These are phyloP conservation scores for Pythium volutum DNA, from an alignment of 352 stramenopile genomes.

Conservation along the genomic window DNA sequence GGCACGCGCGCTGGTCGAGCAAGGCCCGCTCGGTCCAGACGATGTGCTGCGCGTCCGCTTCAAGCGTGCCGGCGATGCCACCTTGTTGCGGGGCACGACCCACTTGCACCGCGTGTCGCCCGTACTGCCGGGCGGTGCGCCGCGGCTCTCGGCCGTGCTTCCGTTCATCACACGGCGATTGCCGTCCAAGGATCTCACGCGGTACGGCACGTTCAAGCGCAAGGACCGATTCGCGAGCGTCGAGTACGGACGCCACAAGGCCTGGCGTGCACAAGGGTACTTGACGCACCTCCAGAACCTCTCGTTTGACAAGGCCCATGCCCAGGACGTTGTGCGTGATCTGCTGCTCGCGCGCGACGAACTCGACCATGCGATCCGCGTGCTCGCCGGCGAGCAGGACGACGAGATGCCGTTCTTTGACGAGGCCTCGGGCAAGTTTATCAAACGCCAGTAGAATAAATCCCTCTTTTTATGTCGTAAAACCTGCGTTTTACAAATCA, in stretches of 20 bases:
- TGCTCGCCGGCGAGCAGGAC: conserved; percentile 20
- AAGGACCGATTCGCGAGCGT: conserved; percentile 25
- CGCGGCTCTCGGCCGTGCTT: conserved; percentile 24
- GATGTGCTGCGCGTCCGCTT: conserved; percentile 23
- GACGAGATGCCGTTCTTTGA: conserved; percentile 31
- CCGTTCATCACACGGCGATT: conserved; percentile 23
- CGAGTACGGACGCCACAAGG: conserved; percentile 28
- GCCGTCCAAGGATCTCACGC: conserved; percentile 24
- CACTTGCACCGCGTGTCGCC: conserved; percentile 24
- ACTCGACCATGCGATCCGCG: conserved; percentile 26
- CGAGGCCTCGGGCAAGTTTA: conserved; percentile 25
- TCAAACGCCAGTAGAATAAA: conserved; percentile 20
- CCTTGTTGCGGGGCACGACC: conserved; percentile 20
- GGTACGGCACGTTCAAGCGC: conserved; percentile 27
- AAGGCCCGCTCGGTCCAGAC: conserved; percentile 14
- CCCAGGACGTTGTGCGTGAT: conserved; percentile 20
- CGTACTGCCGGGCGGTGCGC: conserved; percentile 16
- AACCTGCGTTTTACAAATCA: not conserved
- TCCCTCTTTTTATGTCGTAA: not conserved
- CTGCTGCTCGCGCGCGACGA: conserved; percentile 14
- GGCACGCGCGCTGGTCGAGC: conserved; percentile 14
- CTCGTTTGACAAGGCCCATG: conserved; percentile 14
- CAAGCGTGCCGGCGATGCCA: conserved; percentile 22
- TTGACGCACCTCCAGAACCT: conserved; percentile 18
- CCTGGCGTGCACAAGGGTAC: conserved; percentile 23